Conservation (phyloP, 495 filamentous ascomycete species). For the Neurospora discreta region DNA sequence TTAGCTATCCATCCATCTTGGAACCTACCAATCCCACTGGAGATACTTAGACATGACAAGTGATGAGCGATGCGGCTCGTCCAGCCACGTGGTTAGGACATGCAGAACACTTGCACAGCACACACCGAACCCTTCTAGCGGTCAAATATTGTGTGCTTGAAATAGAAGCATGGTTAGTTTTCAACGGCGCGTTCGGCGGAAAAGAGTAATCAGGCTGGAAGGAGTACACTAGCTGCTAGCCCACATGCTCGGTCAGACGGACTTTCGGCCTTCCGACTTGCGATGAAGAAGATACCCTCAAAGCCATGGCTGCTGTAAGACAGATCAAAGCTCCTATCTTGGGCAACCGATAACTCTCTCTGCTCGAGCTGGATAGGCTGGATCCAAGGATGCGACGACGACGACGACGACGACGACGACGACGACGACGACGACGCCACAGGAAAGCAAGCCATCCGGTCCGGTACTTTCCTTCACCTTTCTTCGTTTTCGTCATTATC, state of each 20-base stretch:
- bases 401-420: too few relatives aligned
- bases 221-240: not conserved
- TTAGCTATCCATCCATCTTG: not conserved
- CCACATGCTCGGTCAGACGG: not conserved
- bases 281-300: not conserved
- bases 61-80: not conserved
- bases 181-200: not conserved
- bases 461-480: not conserved
- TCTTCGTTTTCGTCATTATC: not conserved
- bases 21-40: not conserved
- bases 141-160: not conserved
- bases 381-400: not conserved
- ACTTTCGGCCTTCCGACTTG: not conserved
- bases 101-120: not conserved
- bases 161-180: not conserved
- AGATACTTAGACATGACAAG: not conserved
- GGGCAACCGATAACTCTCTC: not conserved
- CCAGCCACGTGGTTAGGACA: not conserved
- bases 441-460: not conserved
- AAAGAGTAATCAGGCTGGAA: not conserved
- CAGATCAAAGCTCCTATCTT: not conserved
- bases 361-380: not conserved
- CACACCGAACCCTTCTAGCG: not conserved
- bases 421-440: too few relatives aligned
- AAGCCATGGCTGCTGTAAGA: not conserved